A percentile compares a stretch with the other conserved stretches of the same genome.
Evolutionary conservation across 2,329 filamentous ascomycete genomes (phyloP).

Genomic region (Pseudopithomyces maydicus): DNA sequence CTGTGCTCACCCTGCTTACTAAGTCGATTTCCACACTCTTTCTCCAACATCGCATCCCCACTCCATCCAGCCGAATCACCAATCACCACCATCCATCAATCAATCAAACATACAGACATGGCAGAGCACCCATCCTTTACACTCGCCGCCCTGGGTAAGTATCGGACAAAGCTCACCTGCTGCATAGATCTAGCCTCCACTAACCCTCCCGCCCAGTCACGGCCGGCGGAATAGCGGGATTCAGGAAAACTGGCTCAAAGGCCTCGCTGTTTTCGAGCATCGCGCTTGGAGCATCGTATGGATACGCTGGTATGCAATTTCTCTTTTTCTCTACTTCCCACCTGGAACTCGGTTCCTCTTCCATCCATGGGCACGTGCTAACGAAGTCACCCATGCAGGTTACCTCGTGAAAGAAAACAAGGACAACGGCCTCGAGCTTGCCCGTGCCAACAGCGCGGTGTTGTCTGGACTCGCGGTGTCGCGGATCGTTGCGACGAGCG

Average conservation of each 20-base stretch:
- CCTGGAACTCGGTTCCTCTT: not conserved
- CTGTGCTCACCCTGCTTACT: too few species aligned
- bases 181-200: not conserved
- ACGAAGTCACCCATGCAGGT: conserved; percentile 12
- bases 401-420: conserved; percentile 35
- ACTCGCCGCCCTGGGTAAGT: conserved; percentile 32
- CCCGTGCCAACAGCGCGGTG: conserved; percentile 30
- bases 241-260: conserved; percentile 32
- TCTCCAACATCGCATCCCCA: not conserved
- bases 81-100: not conserved
- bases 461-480: conserved; percentile 30
- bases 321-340: not conserved
- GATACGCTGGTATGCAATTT: conserved; percentile 25
- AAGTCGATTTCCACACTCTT: not conserved
- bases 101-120: too few species aligned
- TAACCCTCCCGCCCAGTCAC: conserved; percentile 20
- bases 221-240: conserved; percentile 34
- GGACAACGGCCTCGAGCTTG: conserved; percentile 36
- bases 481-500: conserved; percentile 33
- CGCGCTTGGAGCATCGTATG: conserved; percentile 31
- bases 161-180: not conserved
- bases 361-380: not conserved
- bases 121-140: conserved; percentile 38
- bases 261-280: conserved; percentile 34
- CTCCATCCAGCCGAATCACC: not conserved